phyloP scores from a whole-genome alignment of 2,329 filamentous ascomycete genomes.

The Davidsoniella eucalypti region DNA sequence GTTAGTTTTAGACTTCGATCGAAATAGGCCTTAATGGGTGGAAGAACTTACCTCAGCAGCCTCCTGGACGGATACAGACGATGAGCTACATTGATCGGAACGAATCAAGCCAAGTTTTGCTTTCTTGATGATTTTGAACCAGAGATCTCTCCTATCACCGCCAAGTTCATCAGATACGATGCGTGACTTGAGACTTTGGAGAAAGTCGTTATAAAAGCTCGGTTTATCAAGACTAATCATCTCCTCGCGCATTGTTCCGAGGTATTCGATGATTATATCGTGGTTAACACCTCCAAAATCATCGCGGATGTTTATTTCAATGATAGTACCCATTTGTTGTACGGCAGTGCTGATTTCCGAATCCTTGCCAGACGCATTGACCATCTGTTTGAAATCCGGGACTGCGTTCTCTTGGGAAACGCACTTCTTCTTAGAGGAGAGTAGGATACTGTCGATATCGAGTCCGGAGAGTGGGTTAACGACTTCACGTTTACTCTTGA shows the following conservation, averaged over 20 bases:
- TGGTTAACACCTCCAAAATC: constrained; percentile 67
- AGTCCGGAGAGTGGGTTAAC: constrained; percentile 80
- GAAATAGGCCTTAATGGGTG: neutral
- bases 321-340: constrained; percentile 57
- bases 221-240: constrained; percentile 62
- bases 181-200: constrained; percentile 54
- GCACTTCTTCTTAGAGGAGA: constrained; percentile 8
- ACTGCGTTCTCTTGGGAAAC: constrained; percentile 57
- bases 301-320: constrained; percentile 49
- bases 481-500: constrained; percentile 49
- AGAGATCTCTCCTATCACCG: constrained; percentile 68
- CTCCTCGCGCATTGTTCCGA: constrained; percentile 64
- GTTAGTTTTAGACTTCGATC: neutral
- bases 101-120: constrained; percentile 60
- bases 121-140: constrained; percentile 50
- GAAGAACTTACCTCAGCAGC: constrained; percentile 39
- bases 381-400: constrained; percentile 74
- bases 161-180: constrained; percentile 53
- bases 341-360: constrained; percentile 48
- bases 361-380: constrained; percentile 44
- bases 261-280: constrained; percentile 53
- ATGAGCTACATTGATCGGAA: constrained; percentile 41
- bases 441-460: constrained; percentile 64
- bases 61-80: constrained; percentile 51
- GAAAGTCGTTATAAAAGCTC: constrained; percentile 56